phyloP scores from a whole-genome alignment of 2,329 filamentous ascomycete species.

The Apiospora hydei region DNA sequence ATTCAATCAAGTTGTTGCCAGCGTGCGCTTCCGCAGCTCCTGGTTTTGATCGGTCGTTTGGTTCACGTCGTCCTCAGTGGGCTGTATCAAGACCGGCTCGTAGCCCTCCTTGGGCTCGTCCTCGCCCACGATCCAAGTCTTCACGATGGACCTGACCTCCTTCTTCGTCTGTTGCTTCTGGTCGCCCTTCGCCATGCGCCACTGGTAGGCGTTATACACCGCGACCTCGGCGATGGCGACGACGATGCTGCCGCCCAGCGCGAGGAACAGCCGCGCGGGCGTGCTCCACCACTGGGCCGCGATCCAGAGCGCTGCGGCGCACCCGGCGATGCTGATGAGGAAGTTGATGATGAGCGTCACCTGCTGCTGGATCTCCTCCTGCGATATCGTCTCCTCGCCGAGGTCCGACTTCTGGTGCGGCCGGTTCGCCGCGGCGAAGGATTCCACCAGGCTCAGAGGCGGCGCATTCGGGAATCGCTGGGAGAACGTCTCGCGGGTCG shows the following conservation, averaged over 20 bases:
- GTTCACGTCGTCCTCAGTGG: conserved; percentile 24
- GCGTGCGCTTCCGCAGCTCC: conserved; percentile 21
- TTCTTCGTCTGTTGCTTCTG: conserved; percentile 64
- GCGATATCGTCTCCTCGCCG: conserved; percentile 70
- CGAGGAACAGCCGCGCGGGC: conserved; percentile 72
- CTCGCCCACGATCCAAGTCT: conserved; percentile 72
- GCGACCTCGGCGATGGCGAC: conserved; percentile 80
- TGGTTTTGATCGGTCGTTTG: conserved; percentile 5
- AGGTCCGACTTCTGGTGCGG: conserved; percentile 54
- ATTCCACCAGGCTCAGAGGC: conserved; percentile 54
- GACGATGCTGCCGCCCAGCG: conserved; percentile 72
- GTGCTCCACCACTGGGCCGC: conserved; percentile 78
- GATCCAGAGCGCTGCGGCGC: conserved; percentile 80
- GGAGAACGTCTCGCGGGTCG: conserved; percentile 63
- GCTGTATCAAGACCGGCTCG: conserved; percentile 26
- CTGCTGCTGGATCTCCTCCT: conserved; percentile 80
- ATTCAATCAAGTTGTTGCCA: neutral
- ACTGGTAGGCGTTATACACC: conserved; percentile 78
- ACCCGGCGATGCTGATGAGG: conserved; percentile 82
- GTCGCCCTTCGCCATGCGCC: conserved; percentile 74
- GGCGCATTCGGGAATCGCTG: conserved; percentile 61
- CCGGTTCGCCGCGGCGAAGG: conserved; percentile 62
- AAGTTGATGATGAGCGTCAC: conserved; percentile 89
- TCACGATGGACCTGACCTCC: conserved; percentile 73
- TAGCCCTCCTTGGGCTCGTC: conserved; percentile 14